Evolutionary conservation across 2,329 filamentous ascomycete species (phyloP).

Genomic region (Xylaria sp.): DNA sequence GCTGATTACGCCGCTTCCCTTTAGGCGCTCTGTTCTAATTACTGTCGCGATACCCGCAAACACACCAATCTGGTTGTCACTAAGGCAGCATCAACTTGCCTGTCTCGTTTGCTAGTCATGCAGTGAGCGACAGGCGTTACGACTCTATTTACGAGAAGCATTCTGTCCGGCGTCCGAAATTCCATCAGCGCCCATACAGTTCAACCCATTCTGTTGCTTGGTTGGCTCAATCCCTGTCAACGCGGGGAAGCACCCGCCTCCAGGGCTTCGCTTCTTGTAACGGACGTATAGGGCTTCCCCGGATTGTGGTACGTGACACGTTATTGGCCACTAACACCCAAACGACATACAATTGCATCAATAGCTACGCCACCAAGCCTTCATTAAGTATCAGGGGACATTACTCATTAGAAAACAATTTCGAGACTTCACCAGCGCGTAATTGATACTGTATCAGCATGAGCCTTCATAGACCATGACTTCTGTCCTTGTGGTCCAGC

Average conservation of each 20-base stretch:
- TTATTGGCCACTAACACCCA: conserved; percentile 39
- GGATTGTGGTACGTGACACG: conserved; percentile 43
- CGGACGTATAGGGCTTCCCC: conserved; percentile 41
- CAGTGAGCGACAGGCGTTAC: conserved; percentile 27
- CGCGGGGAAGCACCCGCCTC: conserved; percentile 25
- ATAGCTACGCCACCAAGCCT: conserved; percentile 40
- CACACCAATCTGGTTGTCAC: conserved; percentile 13
- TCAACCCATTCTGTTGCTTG: conserved; percentile 23
- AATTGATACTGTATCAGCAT: conserved; percentile 40
- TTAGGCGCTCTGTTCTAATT: conserved; percentile 23
- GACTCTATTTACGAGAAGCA: conserved; percentile 19
- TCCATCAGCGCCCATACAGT: conserved; percentile 11
- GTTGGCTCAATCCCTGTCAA: conserved; percentile 26
- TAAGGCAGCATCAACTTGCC: conserved; percentile 24
- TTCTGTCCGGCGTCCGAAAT: conserved; percentile 4
- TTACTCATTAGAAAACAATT: conserved; percentile 32
- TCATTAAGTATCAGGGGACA: conserved; percentile 33
- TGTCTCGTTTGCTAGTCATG: conserved; percentile 26
- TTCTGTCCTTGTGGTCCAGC: conserved; percentile 55
- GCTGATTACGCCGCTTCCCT: conserved; percentile 32
- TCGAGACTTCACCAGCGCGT: conserved; percentile 34
- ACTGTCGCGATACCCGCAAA: conserved; percentile 18
- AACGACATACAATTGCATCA: conserved; percentile 39
- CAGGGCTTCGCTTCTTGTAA: conserved; percentile 30
- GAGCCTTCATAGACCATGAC: conserved; percentile 53